Percentiles rank a stretch among this genome's conserved stretches.
phyloP scores from a whole-genome alignment of 441 rosid species.

The Pelargonium citronellum region DNA sequence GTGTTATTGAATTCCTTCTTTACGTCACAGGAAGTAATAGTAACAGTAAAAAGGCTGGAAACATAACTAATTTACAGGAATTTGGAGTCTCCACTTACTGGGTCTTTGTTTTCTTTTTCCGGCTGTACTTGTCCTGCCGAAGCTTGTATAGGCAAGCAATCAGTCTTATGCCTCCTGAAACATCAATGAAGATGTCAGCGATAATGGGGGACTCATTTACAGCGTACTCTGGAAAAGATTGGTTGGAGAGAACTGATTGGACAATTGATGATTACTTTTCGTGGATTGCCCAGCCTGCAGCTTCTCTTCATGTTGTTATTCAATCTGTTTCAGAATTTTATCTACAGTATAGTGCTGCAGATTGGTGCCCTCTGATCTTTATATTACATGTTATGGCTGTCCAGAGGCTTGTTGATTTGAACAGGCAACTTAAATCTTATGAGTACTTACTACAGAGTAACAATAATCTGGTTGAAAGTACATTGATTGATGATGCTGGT shows the following conservation, averaged over 20 bases:
- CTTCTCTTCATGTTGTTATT: conserved; percentile 58
- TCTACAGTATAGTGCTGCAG: conserved; percentile 37
- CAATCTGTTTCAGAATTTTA: conserved; percentile 43
- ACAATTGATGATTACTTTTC: conserved; percentile 65
- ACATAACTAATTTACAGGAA: conserved; percentile 22
- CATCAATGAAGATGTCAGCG: conserved; percentile 49
- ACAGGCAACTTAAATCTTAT: conserved; percentile 59
- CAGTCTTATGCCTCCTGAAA: conserved; percentile 58
- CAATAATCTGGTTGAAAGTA: conserved; percentile 33
- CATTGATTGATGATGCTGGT: conserved; percentile 37
- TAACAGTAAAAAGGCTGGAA: conserved; percentile 26
- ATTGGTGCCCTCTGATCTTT: conserved; percentile 51
- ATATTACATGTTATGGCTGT: conserved; percentile 54
- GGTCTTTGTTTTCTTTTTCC: conserved; percentile 63
- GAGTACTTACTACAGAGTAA: conserved; percentile 50
- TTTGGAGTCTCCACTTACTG: conserved; percentile 43
- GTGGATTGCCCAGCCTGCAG: conserved; percentile 57
- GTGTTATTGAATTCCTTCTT: conserved; percentile 43
- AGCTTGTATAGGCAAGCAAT: conserved; percentile 69
- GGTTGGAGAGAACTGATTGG: conserved; percentile 64
- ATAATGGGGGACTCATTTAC: conserved; percentile 44
- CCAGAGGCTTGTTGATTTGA: conserved; percentile 89
- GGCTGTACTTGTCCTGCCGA: conserved; percentile 61
- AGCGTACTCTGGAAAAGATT: conserved; percentile 56
- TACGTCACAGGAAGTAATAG: conserved; percentile 41